A percentile compares a stretch with the other conserved stretches of the same genome.
These are phyloP conservation scores for Penicillium herquei DNA, from an alignment of 495 filamentous ascomycete genomes.

Conservation along the genomic window DNA sequence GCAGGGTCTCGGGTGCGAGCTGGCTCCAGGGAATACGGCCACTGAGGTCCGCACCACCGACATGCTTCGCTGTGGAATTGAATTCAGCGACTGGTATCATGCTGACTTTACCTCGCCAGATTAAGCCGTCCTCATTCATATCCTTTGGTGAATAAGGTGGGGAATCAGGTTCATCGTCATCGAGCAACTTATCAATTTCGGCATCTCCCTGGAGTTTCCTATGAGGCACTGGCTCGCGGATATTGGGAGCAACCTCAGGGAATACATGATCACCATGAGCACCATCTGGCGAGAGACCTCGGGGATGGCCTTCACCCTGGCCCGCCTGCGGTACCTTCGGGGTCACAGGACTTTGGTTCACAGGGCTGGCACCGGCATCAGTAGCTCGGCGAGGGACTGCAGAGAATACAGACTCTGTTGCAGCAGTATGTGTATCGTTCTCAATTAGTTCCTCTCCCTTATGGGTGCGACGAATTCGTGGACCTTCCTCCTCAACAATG, in stretches of 20 bases:
- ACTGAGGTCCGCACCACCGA: slow-evolving; percentile 73
- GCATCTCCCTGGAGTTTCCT: slow-evolving; percentile 65
- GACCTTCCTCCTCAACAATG: slow-evolving; percentile 76
- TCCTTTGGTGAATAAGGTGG: slow-evolving; percentile 83
- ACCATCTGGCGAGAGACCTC: slow-evolving; percentile 34
- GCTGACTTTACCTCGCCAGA: slow-evolving; percentile 77
- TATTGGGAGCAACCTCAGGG: slow-evolving; percentile 41
- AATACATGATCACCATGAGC: slow-evolving; percentile 42
- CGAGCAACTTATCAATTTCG: slow-evolving; percentile 86
- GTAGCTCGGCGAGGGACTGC: slow-evolving; percentile 36
- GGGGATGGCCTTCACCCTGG: slow-evolving; percentile 24
- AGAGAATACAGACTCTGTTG: slow-evolving; percentile 52
- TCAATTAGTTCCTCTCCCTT: slow-evolving; percentile 93
- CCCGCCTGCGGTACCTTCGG: slow-evolving; percentile 25
- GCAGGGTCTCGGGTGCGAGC: slow-evolving; percentile 65
- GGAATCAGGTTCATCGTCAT: slow-evolving; percentile 81
- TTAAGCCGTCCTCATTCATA: slow-evolving; percentile 58
- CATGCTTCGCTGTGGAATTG: slow-evolving; percentile 71
- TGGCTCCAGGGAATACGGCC: slow-evolving; percentile 62
- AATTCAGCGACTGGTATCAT: slow-evolving; percentile 79
- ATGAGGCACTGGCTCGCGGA: slow-evolving; percentile 41
- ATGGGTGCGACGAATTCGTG: slow-evolving; percentile 84
- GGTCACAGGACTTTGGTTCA: slow-evolving; percentile 33
- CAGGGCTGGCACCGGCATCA: slow-evolving; percentile 38
- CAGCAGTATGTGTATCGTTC: slow-evolving; percentile 51